Evolutionary conservation across 768 basidiomycete genomes (phyloP), one percentile per base, ranked within the genome.

Genomic region (Russula sp.): DNA sequence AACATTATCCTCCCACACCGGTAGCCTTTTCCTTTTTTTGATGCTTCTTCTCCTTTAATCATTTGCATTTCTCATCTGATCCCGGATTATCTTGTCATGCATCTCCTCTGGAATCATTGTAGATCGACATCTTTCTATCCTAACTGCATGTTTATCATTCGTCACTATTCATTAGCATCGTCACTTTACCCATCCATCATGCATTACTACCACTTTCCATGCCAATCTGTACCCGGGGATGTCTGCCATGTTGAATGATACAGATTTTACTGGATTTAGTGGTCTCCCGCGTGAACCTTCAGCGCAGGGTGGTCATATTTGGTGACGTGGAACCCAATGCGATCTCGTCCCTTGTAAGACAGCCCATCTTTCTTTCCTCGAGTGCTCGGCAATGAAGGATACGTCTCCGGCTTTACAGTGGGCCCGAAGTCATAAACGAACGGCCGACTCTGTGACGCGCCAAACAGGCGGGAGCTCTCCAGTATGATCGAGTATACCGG

Each of bases 391-490:
- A 72, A 55, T 26, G 63, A 56, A 14, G 82, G 80, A 66, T 88
- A 90, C 10, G 88, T 88, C 53, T 79, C 77, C 36, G 74, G 72
- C 2, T 74, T 79, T 16, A 87, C 81, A 11, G 81, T 84, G 10
- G 85, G 83, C 8, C 89, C 89, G 69, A 94, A 92, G 73, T 93
- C 90, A 58, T 86, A 84, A 14, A 91, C 84, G 71, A 91, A 92
- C 7, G 88, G 83, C 50, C 90, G 76, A 67, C 84, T 85, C 71
- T 92, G 85, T 10, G 89, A 92, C 4, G 79, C 89, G 13, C 90
- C 92, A 67, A 88, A 93, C 51, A 92, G 74, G 46, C 92, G 84
- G 18, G 89, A 87, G 66, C 89, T 86, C 73, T 94, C 92, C 24
- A 92, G 76, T 38, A 86, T 72, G 54, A 93, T 72, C 8, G 83